Evolutionary conservation across 2,329 filamentous ascomycete species (phyloP).

Genomic region (Cytospora paraplurivora): DNA sequence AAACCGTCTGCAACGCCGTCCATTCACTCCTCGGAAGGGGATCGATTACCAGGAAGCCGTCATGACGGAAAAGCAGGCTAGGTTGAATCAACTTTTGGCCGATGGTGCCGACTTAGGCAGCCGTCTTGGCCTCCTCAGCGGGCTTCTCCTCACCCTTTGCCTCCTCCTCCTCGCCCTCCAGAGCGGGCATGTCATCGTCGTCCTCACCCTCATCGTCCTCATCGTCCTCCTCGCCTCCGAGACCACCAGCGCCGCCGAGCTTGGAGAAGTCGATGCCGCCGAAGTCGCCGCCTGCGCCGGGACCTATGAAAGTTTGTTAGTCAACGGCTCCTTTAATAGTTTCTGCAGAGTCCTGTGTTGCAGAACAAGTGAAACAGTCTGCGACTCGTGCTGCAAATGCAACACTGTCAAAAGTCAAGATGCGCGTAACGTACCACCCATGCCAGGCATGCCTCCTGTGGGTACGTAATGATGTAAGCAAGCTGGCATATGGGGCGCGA

Average conservation of each 20-base stretch:
- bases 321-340: background rate
- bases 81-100: background rate
- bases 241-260: slow-evolving; percentile 65
- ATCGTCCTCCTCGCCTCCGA: slow-evolving; percentile 50
- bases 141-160: slow-evolving; percentile 40
- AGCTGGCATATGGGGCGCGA: slow-evolving; percentile 13
- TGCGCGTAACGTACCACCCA: slow-evolving; percentile 47
- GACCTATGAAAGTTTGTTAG: slow-evolving; percentile 21
- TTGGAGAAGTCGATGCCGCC: slow-evolving; percentile 94
- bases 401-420: background rate
- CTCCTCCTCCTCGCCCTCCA: slow-evolving; percentile 64
- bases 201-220: slow-evolving; percentile 62
- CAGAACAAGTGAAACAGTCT: background rate
- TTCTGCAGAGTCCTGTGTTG: background rate
- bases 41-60: slow-evolving; percentile 14
- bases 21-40: background rate
- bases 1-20: slow-evolving; percentile 3
- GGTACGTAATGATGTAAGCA: slow-evolving; percentile 31
- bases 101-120: slow-evolving; percentile 24
- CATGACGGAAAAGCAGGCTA: slow-evolving; percentile 10
- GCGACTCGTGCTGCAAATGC: background rate
- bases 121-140: slow-evolving; percentile 45
- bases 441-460: slow-evolving; percentile 58
- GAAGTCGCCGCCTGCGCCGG: slow-evolving; percentile 63
- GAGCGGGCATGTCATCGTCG: slow-evolving; percentile 83